A percentile compares a stretch with the other conserved stretches of the same genome.
phyloP scores from a whole-genome alignment of 2,329 filamentous ascomycete species.

The Microdochium trichocladiopsis region DNA sequence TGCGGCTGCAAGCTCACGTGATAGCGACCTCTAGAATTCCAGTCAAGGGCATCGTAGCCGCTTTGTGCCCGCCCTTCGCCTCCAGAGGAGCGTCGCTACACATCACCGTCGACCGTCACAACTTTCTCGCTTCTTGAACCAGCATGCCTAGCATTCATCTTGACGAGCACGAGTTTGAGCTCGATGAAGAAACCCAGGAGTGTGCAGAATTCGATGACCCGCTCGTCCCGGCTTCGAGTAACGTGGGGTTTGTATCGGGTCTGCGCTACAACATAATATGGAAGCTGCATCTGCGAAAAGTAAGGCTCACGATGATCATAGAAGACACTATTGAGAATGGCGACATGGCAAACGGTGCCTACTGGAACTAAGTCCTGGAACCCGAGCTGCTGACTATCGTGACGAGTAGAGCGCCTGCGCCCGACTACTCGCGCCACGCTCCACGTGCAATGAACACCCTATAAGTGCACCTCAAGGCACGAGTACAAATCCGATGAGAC shows the following conservation, averaged over 20 bases:
- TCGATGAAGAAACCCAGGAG: not conserved
- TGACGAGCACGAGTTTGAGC: constrained; percentile 1
- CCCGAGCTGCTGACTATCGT: no score
- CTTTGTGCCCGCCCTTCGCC: not conserved
- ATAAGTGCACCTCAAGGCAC: no score
- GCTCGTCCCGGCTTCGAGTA: not conserved
- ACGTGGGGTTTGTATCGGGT: not conserved
- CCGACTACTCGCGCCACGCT: no score
- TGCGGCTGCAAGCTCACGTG: not conserved
- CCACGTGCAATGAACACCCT: no score
- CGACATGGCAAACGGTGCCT: not conserved
- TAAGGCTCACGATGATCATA: constrained; percentile 1
- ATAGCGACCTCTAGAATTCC: not conserved
- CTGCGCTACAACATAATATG: constrained; percentile 1
- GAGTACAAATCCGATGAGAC: no score
- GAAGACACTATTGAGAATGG: constrained; percentile 2
- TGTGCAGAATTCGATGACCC: not conserved
- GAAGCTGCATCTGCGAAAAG: constrained; percentile 1
- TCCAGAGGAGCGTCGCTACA: not conserved
- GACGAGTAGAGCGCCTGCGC: no score
- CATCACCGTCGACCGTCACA: not conserved
- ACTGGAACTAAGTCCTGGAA: constrained; percentile 1
- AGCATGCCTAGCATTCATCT: not conserved
- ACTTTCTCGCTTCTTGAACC: not conserved
- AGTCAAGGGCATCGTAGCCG: not conserved